Base-by-base conservation (phyloP, 2,329 filamentous ascomycete genomes). In the Aplosporella prunicola region DNA sequence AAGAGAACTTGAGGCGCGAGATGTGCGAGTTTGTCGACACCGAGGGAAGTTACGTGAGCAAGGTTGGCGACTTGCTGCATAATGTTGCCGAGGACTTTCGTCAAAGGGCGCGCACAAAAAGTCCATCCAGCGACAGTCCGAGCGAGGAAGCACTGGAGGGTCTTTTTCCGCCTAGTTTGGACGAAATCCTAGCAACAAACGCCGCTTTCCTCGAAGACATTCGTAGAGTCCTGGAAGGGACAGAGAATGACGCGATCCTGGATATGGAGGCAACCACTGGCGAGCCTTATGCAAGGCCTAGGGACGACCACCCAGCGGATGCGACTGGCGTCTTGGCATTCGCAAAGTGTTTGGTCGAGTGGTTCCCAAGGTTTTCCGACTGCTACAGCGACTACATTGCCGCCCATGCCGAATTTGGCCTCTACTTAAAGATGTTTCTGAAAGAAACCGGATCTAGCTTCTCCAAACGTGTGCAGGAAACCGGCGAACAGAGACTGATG, bases 331-430 rank as follows among this genome's bases (percentile, higher is more conserved):
- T 84, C 11, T 64, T 82, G 25, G 74, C 78, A 26, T 80, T 95
- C 56, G 85, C 86, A 27, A 85, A 80, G 49, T 69, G 86, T 32
- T 78, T 95, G 43, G 65, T 91, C 4, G 83, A 93, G 47, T 94
- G 87, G 85, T 91, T 98, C 47, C 91, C 91, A 5, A 80, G 80
- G 47, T 96, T 98, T 54, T 82, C 84, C 17, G 78, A 87, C 41
- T 87, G 84, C 52, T 98, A 98, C 57, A 80, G 86, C 47, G 81
- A 93, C 46, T 98, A 96, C 58, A 91, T 98, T 59, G 80, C 80
- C 48, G 81, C 86, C 9, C 93, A 93, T 57, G 83, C 87, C 45
- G 76, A 86, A 42, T 93, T 95, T 48, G 82, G 87, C 1, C 78
- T 82, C 39, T 72, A 89, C 11, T 73, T 96, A 38, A 86, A 82